These are phyloP conservation scores for Exsudoporus floridanus DNA, from an alignment of 1,284 basidiomycete genomes.

Conservation along the genomic window DNA sequence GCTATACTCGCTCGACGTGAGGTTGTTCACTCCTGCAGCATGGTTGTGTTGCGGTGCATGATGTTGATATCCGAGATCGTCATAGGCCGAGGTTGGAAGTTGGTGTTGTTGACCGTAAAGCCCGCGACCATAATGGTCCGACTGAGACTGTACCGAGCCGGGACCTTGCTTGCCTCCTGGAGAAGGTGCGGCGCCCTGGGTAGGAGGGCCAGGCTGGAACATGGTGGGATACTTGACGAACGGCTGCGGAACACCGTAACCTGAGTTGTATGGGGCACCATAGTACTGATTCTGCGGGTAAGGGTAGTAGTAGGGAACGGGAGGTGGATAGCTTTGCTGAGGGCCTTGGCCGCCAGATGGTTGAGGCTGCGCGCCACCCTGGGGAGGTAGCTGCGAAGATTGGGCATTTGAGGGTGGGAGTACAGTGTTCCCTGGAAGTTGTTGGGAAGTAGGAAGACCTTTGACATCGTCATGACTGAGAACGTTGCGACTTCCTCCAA, in stretches of 20 bases:
- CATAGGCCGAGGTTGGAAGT: constrained; percentile 54
- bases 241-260: constrained; percentile 65
- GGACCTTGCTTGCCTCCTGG: constrained; percentile 63
- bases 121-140: constrained; percentile 56
- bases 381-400: constrained; percentile 53
- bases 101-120: constrained; percentile 64
- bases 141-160: constrained; percentile 54
- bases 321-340: constrained; percentile 58
- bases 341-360: constrained; percentile 57
- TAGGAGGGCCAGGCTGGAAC: constrained; percentile 66
- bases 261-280: constrained; percentile 66
- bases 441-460: constrained; percentile 57
- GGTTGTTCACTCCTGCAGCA: constrained; percentile 51
- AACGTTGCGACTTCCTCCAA: constrained; percentile 58
- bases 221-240: constrained; percentile 75
- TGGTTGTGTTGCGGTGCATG: constrained; percentile 52
- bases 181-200: constrained; percentile 60
- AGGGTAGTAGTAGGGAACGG: constrained; percentile 66
- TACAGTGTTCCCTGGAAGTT: constrained; percentile 47
- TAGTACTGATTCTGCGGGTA: constrained; percentile 76
- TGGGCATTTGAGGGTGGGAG: constrained; percentile 54
- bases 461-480: constrained; percentile 73
- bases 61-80: constrained; percentile 64
- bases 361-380: constrained; percentile 49
- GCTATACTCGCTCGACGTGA: constrained; percentile 59